Evolutionary conservation across 768 basidiomycete genomes (phyloP).

Genomic region (Hortiboletus campestris): DNA sequence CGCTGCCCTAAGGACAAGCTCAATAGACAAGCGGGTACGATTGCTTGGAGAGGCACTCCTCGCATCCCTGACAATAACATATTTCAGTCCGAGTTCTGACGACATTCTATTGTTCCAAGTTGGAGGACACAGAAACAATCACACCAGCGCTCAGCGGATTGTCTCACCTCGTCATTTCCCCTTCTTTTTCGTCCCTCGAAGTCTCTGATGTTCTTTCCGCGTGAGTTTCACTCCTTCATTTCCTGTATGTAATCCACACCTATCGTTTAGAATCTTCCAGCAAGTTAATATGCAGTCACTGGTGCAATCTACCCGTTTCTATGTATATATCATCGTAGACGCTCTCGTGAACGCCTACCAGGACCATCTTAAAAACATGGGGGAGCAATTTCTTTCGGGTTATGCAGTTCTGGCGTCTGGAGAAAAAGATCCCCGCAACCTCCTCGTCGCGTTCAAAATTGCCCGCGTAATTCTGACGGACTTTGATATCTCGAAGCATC

Average conservation of each 20-base stretch:
- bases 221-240: conserved; percentile 40
- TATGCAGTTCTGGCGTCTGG: conserved; percentile 87
- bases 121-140: conserved; percentile 83
- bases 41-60: background rate
- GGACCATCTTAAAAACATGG: conserved; percentile 68
- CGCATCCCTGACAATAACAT: background rate
- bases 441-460: conserved; percentile 87
- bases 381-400: conserved; percentile 65
- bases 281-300: conserved; percentile 81
- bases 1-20: conserved; percentile 59
- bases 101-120: conserved; percentile 79
- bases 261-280: conserved; percentile 56
- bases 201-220: conserved; percentile 54
- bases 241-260: background rate
- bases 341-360: conserved; percentile 38
- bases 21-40: conserved; percentile 79
- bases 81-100: conserved; percentile 74
- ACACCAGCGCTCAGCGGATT: conserved; percentile 81
- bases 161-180: conserved; percentile 57
- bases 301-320: conserved; percentile 77
- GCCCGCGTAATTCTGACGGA: conserved; percentile 83
- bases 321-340: conserved; percentile 81
- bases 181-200: conserved; percentile 64
- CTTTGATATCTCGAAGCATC: conserved; percentile 70
- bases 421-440: conserved; percentile 96